phyloP scores from a whole-genome alignment of 257 asterid species.

The Gynochthodes officinalis region DNA sequence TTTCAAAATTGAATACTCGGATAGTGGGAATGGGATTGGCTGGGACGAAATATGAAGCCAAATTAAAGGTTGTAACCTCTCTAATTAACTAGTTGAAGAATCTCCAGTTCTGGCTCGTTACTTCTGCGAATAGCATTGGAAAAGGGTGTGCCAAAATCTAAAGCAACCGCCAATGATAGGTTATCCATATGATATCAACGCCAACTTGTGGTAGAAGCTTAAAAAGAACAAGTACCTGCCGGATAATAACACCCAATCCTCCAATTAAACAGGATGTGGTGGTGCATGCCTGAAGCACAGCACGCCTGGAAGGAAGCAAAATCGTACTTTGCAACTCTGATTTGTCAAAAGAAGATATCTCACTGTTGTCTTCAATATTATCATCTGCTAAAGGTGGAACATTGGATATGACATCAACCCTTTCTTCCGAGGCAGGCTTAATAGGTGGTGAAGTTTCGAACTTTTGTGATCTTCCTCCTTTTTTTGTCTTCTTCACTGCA shows the following conservation, averaged over 20 bases:
- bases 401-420: constrained; percentile 16
- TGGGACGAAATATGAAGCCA: background rate
- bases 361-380: constrained; percentile 28
- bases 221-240: constrained; percentile 52
- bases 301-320: constrained; percentile 48
- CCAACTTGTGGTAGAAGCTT: background rate
- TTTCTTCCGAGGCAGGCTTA: constrained; percentile 29
- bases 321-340: constrained; percentile 31
- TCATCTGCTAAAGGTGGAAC: constrained; percentile 16
- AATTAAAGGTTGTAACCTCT: background rate
- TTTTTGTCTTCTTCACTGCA: constrained; percentile 42
- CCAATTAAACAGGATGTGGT: constrained; percentile 61
- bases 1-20: background rate
- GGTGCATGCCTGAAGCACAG: constrained; percentile 83
- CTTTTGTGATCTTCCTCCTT: constrained; percentile 30
- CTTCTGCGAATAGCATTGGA: background rate
- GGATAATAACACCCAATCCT: constrained; percentile 54
- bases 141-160: background rate
- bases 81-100: background rate
- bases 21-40: too few relatives aligned
- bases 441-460: constrained; percentile 24
- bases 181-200: background rate
- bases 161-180: background rate
- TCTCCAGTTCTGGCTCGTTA: background rate
- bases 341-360: constrained; percentile 13